Percentiles rank a stretch among this genome's conserved stretches.
Conservation (phyloP, 352 stramenopile species). For the Pythium plurisporium region DNA sequence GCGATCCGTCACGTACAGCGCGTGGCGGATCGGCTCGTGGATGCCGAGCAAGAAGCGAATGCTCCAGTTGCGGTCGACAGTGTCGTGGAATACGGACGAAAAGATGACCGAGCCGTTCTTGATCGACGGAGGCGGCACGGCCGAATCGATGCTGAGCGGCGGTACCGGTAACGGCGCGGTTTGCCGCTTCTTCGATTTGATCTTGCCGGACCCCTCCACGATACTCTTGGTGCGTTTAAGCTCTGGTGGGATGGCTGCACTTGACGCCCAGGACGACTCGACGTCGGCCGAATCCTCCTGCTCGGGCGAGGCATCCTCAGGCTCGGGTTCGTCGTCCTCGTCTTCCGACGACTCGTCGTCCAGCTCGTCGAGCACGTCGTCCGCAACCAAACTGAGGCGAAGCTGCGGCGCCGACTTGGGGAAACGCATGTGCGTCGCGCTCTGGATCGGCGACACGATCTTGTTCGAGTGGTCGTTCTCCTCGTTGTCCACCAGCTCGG, state of each 20-base stretch:
- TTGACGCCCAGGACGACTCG: conserved; percentile 12
- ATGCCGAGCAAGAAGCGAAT: conserved; percentile 69
- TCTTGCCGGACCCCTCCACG: background rate
- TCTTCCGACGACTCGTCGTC: conserved; percentile 11
- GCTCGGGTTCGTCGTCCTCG: background rate
- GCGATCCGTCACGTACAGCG: conserved; percentile 77
- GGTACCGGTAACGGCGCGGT: conserved; percentile 1
- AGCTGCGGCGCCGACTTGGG: conserved; percentile 27
- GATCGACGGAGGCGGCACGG: conserved; percentile 36
- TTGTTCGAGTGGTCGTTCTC: conserved; percentile 8
- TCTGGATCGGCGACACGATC: conserved; percentile 28
- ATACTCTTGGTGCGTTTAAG: conserved; percentile 12
- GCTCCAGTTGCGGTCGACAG: conserved; percentile 64
- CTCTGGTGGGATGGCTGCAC: conserved; percentile 5
- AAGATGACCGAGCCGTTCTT: conserved; percentile 64
- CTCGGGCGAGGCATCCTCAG: no score
- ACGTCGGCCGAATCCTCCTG: no score
- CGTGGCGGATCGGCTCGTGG: conserved; percentile 77
- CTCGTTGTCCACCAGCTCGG: background rate
- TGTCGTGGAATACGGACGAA: conserved; percentile 50
- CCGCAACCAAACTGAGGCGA: conserved; percentile 13
- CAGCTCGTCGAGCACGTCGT: conserved; percentile 3
- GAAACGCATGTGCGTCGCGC: conserved; percentile 11
- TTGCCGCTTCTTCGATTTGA: conserved; percentile 1
- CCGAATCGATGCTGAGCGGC: conserved; percentile 25